Base-by-base conservation (phyloP, 192 early-diverging fungal genomes). In the Coemansia reversa region DNA sequence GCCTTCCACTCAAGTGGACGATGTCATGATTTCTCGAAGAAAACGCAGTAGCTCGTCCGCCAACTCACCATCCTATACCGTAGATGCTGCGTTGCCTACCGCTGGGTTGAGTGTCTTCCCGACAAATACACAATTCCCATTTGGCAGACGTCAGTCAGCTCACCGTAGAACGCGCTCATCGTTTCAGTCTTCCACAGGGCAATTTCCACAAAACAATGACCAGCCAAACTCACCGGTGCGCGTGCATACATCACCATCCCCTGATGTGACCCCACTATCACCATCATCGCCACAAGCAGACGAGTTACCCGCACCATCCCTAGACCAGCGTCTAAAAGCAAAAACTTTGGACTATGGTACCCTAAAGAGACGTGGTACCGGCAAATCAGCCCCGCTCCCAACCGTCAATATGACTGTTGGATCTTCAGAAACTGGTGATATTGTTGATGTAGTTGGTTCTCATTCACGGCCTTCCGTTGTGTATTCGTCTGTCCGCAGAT, bases 371-470 rank as follows among this genome's bases (percentile, higher is more conserved):
- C 8, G 12, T 45, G 39, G 39, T 16, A 4, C 4, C 30, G 28
- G 49, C 2, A 53, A 50, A 18, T 20, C 60, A 1, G 18, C 47
- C 28, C 33, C 60, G 25, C 64, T 59, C 14, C 12, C 20, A n/a
- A 63, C n/a, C 5, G n/a, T 55, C 39, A 51, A 45, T 22, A 69
- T 59, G 62, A 53, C 69, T 11, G 27, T 76, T 24, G 74, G 74
- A 14, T 68, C 65, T 18, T 69, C 74, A 14, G 35, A 23, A 2
- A 32, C 52, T n/a, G 69, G 69, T 2, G 42, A 60, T 12, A 60
- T 76, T 25, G 39, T 70, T 16, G 74, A 76, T 45, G 60, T 76
- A 19, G 55, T 76, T 39, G 74, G 74, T 14, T 71, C 74, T 3
- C 53, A 55, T 18, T 45, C 68, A n/a, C 47, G 30, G 1, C 69